phyloP scores from a whole-genome alignment of 176 grass and related monocot species.

The Hsuehochloa calcarea region DNA sequence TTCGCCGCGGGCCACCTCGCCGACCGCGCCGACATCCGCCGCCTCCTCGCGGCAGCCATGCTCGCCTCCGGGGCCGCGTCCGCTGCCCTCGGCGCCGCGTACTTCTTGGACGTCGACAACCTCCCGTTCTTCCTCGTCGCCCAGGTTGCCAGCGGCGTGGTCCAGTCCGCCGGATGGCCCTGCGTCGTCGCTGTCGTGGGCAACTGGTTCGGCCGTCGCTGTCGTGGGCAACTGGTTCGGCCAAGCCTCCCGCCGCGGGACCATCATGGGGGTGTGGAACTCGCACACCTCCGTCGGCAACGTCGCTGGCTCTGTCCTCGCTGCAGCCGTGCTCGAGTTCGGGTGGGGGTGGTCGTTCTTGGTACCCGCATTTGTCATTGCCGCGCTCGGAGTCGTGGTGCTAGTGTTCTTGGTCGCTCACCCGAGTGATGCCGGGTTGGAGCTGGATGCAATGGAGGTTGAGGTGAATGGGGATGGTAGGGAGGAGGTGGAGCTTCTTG shows the following conservation, averaged over 20 bases:
- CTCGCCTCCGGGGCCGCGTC: conserved; percentile 58
- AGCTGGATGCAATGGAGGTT: conserved; percentile 46
- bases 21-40: conserved; percentile 75
- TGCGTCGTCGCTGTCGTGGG: conserved; percentile 88
- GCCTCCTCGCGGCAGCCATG: conserved; percentile 78
- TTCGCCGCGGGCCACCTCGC: conserved; percentile 83
- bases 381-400: conserved; percentile 44
- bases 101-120: conserved; percentile 65
- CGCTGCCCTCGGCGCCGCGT: conserved; percentile 65
- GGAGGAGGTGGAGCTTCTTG: conserved; percentile 60
- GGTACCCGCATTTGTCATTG: conserved; percentile 52
- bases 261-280: conserved; percentile 93
- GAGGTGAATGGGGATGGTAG: conserved; percentile 70
- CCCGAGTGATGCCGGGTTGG: conserved; percentile 59
- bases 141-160: conserved; percentile 68
- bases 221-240: conserved; percentile 96
- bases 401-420: conserved; percentile 57
- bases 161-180: conserved; percentile 89
- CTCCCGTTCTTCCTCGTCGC: conserved; percentile 62
- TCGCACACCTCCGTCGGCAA: conserved; percentile 88
- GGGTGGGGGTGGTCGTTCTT: conserved; percentile 94
- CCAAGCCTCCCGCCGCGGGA: conserved; percentile 50
- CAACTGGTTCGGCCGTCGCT: conserved; percentile 92
- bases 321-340: conserved; percentile 80
- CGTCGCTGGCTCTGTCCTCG: conserved; percentile 75